A percentile compares a stretch with the other conserved stretches of the same genome.
Conservation (phyloP, 2,329 filamentous ascomycete genomes). For the Zymoseptoria tritici region DNA sequence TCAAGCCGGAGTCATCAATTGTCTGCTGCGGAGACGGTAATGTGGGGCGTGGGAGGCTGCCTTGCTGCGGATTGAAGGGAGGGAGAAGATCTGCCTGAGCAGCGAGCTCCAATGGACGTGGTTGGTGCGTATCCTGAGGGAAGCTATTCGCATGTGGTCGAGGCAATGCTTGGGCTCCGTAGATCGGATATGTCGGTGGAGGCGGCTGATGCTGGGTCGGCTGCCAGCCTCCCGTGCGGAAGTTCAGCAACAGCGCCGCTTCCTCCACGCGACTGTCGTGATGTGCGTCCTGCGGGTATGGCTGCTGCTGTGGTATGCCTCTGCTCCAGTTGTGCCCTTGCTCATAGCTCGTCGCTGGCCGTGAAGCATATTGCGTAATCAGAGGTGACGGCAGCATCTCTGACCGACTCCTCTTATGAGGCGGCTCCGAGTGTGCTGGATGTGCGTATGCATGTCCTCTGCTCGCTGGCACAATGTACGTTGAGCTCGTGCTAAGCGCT, state of each 20-base stretch:
- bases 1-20: slow-evolving; percentile 7
- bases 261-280: slow-evolving; percentile 37
- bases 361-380: slow-evolving; percentile 31
- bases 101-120: slow-evolving; percentile 16
- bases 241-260: slow-evolving; percentile 41
- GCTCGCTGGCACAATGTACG: slow-evolving; percentile 10
- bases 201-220: slow-evolving; percentile 7
- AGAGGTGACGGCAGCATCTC: slow-evolving; percentile 46
- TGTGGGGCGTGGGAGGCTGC: slow-evolving; percentile 6
- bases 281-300: slow-evolving; percentile 8
- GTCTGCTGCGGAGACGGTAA: slow-evolving; percentile 22
- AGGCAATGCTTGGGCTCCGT: slow-evolving; percentile 3
- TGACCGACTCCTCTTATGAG: slow-evolving; percentile 54
- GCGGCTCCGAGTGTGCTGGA: slow-evolving; percentile 37
- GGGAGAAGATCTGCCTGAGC: slow-evolving; percentile 19
- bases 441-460: slow-evolving; percentile 13
- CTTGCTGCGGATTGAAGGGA: slow-evolving; percentile 22
- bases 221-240: slow-evolving; percentile 28
- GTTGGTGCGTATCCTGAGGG: slow-evolving; percentile 19
- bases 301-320: slow-evolving; percentile 4
- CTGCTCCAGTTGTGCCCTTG: slow-evolving; percentile 25
- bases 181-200: slow-evolving; percentile 8
- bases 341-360: slow-evolving; percentile 43
- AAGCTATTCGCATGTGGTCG: slow-evolving; percentile 29
- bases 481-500: slow-evolving; percentile 35